Evolutionary conservation across 208 protist species (phyloP).

Genomic region (Leishmania amazonensis): DNA sequence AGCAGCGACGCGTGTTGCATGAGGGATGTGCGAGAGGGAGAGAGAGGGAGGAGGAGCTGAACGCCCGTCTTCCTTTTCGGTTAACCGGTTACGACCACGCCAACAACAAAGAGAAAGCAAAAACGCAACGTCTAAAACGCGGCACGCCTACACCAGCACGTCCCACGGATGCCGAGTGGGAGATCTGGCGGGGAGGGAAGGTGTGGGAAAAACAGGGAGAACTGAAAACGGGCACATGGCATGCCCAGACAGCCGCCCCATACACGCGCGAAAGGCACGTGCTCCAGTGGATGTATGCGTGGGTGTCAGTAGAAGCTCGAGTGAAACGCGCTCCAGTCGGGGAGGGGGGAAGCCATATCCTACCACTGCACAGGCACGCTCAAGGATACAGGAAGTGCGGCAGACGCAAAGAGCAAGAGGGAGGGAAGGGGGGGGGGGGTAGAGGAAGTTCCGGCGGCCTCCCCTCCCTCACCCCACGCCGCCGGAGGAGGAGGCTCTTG

Average conservation of each 20-base stretch:
- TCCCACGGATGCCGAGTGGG: not conserved
- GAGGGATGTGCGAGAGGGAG: not conserved
- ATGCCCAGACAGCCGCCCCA: not conserved
- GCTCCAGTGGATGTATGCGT: not conserved
- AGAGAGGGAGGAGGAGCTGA: not conserved
- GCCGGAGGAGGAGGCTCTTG: not conserved
- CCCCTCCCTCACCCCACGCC: not conserved
- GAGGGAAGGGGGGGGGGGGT: not conserved
- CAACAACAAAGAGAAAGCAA: not conserved
- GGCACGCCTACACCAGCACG: not conserved
- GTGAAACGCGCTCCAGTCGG: not conserved
- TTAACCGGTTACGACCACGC: not conserved
- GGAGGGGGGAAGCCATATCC: not conserved
- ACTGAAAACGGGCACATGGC: not conserved
- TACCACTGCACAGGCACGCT: not conserved
- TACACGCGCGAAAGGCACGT: not conserved
- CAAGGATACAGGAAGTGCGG: not conserved
- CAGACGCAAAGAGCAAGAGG: not conserved
- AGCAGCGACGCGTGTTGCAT: not conserved
- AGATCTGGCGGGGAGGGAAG: not conserved
- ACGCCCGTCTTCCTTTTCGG: not conserved
- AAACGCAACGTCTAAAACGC: not conserved
- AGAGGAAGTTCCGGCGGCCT: not conserved
- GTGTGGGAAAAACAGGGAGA: not conserved
- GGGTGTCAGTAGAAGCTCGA: not conserved